phyloP scores from a whole-genome alignment of 2,329 filamentous ascomycete genomes.

The Fonsecaea multimorphosa region DNA sequence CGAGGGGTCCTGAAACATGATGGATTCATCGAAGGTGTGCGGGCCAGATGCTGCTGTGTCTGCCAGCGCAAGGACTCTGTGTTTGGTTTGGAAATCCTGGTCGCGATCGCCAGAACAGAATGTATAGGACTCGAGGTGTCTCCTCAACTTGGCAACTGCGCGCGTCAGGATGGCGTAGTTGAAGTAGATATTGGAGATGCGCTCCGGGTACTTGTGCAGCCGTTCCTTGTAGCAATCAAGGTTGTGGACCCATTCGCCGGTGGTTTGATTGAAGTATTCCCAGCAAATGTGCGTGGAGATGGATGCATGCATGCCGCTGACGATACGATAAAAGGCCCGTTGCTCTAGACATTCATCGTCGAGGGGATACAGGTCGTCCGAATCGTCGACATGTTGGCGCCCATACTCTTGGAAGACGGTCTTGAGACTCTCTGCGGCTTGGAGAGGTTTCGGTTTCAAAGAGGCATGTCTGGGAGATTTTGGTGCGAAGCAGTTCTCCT shows the following conservation, averaged over 20 bases:
- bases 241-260: constrained; percentile 91
- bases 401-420: constrained; percentile 61
- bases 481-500: constrained; percentile 90
- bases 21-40: constrained; percentile 88
- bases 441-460: constrained; percentile 38
- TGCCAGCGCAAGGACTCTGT: constrained; percentile 79
- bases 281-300: constrained; percentile 96
- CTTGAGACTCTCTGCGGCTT: constrained; percentile 66
- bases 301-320: constrained; percentile 97
- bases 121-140: constrained; percentile 80
- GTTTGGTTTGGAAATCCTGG: constrained; percentile 79
- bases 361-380: constrained; percentile 65
- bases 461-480: constrained; percentile 43
- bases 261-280: constrained; percentile 94
- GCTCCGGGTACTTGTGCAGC: constrained; percentile 84
- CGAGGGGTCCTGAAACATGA: constrained; percentile 81
- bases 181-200: constrained; percentile 97
- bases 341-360: constrained; percentile 97
- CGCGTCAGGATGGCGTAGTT: constrained; percentile 96
- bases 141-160: constrained; percentile 86
- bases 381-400: constrained; percentile 60
- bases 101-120: constrained; percentile 86
- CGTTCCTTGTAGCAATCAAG: constrained; percentile 84
- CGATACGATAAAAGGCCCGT: constrained; percentile 94
- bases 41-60: constrained; percentile 69